Base-by-base conservation (phyloP, 2,329 filamentous ascomycete genomes). In the Pseudocercospora macadamiae region DNA sequence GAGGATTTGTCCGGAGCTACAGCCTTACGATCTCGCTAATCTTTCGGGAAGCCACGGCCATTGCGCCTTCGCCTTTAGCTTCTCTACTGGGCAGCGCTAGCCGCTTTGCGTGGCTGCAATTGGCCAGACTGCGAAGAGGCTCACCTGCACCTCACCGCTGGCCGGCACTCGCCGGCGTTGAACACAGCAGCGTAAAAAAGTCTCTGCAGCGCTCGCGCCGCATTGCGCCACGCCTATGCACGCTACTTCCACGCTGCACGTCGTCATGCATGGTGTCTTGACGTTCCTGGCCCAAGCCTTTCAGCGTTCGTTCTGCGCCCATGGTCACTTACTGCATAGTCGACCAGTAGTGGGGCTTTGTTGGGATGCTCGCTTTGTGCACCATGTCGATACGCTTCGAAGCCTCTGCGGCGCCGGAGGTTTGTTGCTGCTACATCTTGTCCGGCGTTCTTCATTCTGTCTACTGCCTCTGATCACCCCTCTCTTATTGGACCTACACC, bases 211-310 rank as follows among this genome's bases (percentile, higher is more conserved):
- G 53, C 53, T 62, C 53, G 57, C 53, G 57, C 61, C 47, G 42
- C 42, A 21, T 18, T 30, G 51, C 55, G 57, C 57, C 55, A 55
- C 56, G 55, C 49, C 54, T 30, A 42, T 63, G 60, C 62, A 62
- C 59, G 59, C 62, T 53, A 48, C 54, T 39, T 26, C 53, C 58
- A 61, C 48, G 56, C 59, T 57, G 56, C 56, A 57, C 45, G 51
- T 54, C 61, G 61, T 61, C 61, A 64, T 64, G 55, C n/a, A n/a
- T n/a, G n/a, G 58, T 53, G 59, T 54, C 30, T 59, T 36, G 52
- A 58, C 25, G 48, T 55, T 54, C 53, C 49, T 58, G 45, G 32
- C 42, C 19, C 42, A 45, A 21, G 42, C 21, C 57, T 44, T 42
- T 34, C 32, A 16, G 37, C 32, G 25, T 25, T 39, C 48, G 30